Base-by-base conservation (phyloP, 2,329 filamentous ascomycete genomes). In the Scorias spongiosa region DNA sequence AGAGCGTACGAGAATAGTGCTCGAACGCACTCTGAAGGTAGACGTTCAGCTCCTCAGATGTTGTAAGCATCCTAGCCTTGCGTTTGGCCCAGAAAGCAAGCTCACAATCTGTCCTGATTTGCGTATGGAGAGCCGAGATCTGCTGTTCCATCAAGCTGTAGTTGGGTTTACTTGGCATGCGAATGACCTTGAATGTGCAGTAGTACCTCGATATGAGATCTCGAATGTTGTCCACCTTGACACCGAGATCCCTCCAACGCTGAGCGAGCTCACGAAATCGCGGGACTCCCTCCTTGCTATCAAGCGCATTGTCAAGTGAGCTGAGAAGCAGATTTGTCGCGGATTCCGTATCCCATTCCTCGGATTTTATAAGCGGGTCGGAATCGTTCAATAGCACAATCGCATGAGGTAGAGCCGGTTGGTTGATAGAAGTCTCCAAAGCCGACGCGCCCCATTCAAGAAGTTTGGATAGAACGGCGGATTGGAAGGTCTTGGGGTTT, bases 331-430 rank as follows among this genome's bases (percentile, higher is more conserved):
- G 48, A 30, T 57, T 47, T 1, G 69, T 72, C 6, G 66, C 62
- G 10, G 46, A 52, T 8, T 64, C 48, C 2, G 61, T 49, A 47
- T 71, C 62, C 70, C 70, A 74, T 39, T 64, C 58, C 7, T 57
- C 49, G n/a, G 57, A 54, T 29, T 66, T 56, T 2, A 66, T 56
- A 34, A 57, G 57, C 37, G 55, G 51, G 8, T 70, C 63, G 0
- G 64, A 60, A 1, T 63, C 65, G 51, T 75, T 75, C 29, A 75
- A 59, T 0, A 66, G 68, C 39, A 75, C 66, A 42, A 75, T 64
- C 1, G 65, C 68, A 49, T 72, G 68, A 2, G 72, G 71, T 6
- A 75, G 60, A 2, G 65, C 60, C 0, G 71, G 70, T 46, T 75
- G 71, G 45, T 74, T 74, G 14, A 66, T 58, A 0, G 68, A 70